Evolutionary conservation across 208 protist species (phyloP), one percentile per base, ranked within the genome.

Genomic region (Leishmania major): DNA sequence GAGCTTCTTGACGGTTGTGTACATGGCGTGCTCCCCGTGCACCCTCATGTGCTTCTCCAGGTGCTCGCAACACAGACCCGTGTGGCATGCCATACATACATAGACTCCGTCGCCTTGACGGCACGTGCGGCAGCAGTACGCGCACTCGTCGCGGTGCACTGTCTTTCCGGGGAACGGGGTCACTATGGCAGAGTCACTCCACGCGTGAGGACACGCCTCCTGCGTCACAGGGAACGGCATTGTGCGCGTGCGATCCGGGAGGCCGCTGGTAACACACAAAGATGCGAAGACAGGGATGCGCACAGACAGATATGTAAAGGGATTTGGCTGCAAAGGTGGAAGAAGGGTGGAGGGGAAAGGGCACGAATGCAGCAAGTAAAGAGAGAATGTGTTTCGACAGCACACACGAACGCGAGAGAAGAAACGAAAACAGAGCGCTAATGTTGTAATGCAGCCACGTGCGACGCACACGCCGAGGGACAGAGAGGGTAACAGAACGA

Each of bases 131-230:
- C 93, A 96, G 87, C 95, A 98, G 83, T 98, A 98, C 45, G 94
- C 92, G 57, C 95, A 98, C 75, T 98, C 93, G 71, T 98, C 95
- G 25, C 91, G 91, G 77, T 97, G 89, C 55, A 98, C 86, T n/a
- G 84, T 83, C 55, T 84, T 77, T 60, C 77, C 66, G 53, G 81
- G 73, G 37, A 81, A 77, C 13, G 92, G 91, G 19, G 49, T 10
- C 10, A 62, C 31, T 77, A 97, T 88, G 17, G 79, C 84, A 1
- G 87, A 79, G 35, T 98, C 93, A 78, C 95, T 90, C 93, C 93
- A 96, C 51, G 86, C 88, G 85, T 98, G 95, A 15, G 90, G 88
- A 71, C 95, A 98, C 37, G 88, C 89, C 78, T 96, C 92, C 17
- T 89, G 69, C 1, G 89, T 78, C 15, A 85, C 25, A 40, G 84